phyloP scores from a whole-genome alignment of 2,329 filamentous ascomycete species.

The Hypoxylon rubiginosum region DNA sequence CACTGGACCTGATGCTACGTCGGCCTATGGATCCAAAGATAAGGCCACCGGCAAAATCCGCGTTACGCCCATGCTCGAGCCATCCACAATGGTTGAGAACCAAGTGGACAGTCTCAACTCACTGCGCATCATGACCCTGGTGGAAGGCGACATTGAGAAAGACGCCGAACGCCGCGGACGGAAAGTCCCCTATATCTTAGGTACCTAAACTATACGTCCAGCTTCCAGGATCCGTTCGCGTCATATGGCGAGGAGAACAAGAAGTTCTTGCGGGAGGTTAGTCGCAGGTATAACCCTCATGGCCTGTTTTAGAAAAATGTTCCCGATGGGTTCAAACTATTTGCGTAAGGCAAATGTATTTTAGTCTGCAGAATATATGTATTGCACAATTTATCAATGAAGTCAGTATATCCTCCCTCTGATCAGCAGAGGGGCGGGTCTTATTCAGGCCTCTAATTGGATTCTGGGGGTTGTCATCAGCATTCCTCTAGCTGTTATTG shows the following conservation, averaged over 20 bases:
- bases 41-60: conserved; percentile 2
- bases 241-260: not conserved
- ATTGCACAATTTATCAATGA: no score
- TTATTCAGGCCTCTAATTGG: no score
- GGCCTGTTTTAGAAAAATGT: not conserved
- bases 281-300: not conserved
- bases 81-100: conserved; percentile 16
- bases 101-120: conserved; percentile 25
- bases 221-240: not conserved
- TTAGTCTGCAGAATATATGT: not conserved
- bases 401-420: no score
- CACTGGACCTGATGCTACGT: no score
- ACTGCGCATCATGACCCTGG: conserved; percentile 22
- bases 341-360: not conserved
- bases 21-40: not conserved
- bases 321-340: not conserved
- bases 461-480: not conserved
- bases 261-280: not conserved
- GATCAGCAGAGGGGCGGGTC: no score
- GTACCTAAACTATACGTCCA: conserved; percentile 12
- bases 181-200: not conserved
- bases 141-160: conserved; percentile 7
- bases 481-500: not conserved
- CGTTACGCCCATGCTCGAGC: conserved; percentile 9
- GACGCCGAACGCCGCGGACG: conserved; percentile 7